Conservation (phyloP, 2,329 filamentous ascomycete species). For the Epichloe sylvatica region DNA sequence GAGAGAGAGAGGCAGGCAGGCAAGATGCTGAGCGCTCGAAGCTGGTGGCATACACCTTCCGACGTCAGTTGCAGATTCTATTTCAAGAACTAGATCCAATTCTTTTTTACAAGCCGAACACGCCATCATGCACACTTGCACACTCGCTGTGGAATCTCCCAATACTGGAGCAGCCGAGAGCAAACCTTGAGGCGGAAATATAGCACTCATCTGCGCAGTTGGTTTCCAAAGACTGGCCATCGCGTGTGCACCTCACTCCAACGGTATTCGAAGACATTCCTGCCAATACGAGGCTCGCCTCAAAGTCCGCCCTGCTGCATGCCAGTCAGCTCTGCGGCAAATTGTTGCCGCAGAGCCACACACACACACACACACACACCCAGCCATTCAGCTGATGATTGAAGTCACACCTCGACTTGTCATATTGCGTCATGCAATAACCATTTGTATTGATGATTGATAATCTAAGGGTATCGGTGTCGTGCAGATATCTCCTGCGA, state of each 20-base stretch:
- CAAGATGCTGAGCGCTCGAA: background rate
- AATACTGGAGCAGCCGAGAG: background rate
- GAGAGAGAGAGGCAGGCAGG: background rate
- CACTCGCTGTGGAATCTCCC: background rate
- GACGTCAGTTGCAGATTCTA: background rate
- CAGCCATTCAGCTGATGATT: background rate
- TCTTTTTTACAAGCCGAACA: background rate
- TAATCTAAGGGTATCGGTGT: background rate
- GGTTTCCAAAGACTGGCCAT: background rate
- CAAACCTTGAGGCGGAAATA: background rate
- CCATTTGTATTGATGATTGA: background rate
- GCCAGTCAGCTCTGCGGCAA: background rate
- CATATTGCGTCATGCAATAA: background rate
- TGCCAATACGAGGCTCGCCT: background rate
- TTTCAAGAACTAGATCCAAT: background rate
- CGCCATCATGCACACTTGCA: background rate
- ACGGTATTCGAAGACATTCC: background rate
- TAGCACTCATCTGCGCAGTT: background rate
- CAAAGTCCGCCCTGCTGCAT: background rate
- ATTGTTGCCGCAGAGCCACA: background rate
- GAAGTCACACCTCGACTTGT: background rate
- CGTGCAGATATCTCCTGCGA: background rate
- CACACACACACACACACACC: too few species aligned
- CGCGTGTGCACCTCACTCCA: background rate
- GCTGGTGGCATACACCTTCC: background rate